phyloP scores from a whole-genome alignment of 2,329 filamentous ascomycete species.

The Epichloe scottii region DNA sequence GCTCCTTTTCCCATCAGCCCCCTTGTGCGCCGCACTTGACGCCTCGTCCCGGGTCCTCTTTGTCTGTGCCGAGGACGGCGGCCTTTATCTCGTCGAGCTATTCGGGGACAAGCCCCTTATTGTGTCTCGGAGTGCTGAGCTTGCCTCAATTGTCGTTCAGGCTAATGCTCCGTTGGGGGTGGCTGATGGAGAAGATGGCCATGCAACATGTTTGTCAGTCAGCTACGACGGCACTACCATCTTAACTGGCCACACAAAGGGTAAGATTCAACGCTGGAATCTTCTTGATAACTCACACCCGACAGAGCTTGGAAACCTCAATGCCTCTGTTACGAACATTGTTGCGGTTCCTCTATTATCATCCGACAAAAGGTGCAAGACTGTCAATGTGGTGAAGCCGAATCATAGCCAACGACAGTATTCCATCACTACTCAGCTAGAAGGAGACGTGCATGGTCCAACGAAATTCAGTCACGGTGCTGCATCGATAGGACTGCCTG shows the following conservation, averaged over 20 bases:
- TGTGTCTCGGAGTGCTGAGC: slow-evolving; percentile 35
- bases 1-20: slow-evolving; percentile 62
- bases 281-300: slow-evolving; percentile 57
- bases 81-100: slow-evolving; percentile 68
- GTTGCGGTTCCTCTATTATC: slow-evolving; percentile 53
- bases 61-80: slow-evolving; percentile 67
- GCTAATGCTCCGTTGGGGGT: slow-evolving; percentile 40
- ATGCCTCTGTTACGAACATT: slow-evolving; percentile 73
- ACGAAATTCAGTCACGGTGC: slow-evolving; percentile 34
- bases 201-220: slow-evolving; percentile 54
- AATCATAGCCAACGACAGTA: slow-evolving; percentile 54
- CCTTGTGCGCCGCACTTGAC: slow-evolving; percentile 64
- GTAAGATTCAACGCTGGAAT: slow-evolving; percentile 72
- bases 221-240: slow-evolving; percentile 74
- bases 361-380: slow-evolving; percentile 29
- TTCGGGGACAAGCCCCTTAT: slow-evolving; percentile 44
- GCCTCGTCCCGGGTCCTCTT: slow-evolving; percentile 75
- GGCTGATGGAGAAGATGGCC: slow-evolving; percentile 49
- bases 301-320: slow-evolving; percentile 56
- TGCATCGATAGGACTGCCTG: slow-evolving; percentile 33
- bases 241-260: slow-evolving; percentile 68
- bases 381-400: slow-evolving; percentile 66
- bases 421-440: slow-evolving; percentile 52
- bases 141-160: slow-evolving; percentile 46
- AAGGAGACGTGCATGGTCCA: slow-evolving; percentile 25